These are phyloP conservation scores for Anacardium occidentale DNA, from an alignment of 345 rosid genomes.

Conservation along the genomic window DNA sequence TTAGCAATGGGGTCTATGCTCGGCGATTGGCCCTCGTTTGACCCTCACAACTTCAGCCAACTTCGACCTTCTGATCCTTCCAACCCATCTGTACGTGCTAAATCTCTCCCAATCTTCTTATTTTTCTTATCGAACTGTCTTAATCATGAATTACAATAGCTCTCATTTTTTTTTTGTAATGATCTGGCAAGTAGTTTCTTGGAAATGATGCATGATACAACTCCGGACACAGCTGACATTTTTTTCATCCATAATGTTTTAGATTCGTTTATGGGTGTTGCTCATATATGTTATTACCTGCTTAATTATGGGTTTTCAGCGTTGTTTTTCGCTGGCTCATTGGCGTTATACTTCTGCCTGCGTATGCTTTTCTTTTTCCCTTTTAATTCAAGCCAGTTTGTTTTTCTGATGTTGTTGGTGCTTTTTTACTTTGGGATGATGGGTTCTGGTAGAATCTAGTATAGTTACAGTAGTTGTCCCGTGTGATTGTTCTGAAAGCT, in stretches of 20 bases:
- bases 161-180: background rate
- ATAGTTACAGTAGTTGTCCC: background rate
- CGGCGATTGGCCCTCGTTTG: constrained; percentile 76
- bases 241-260: background rate
- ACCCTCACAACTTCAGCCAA: constrained; percentile 88
- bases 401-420: background rate
- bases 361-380: too few relatives aligned
- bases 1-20: constrained; percentile 65
- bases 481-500: background rate
- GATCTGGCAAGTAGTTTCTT: background rate
- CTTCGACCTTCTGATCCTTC: constrained; percentile 84
- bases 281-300: background rate
- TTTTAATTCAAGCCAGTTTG: too few relatives aligned
- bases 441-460: background rate
- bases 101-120: background rate
- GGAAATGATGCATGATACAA: background rate
- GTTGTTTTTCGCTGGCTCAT: background rate
- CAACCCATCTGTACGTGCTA: constrained; percentile 62
- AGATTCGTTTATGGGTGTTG: constrained; percentile 5
- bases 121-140: background rate
- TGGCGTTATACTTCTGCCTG: background rate
- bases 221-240: background rate
- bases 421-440: background rate
- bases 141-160: background rate
- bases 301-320: background rate